Base-by-base conservation (phyloP, 495 filamentous ascomycete genomes). In the Extremus antarcticus region DNA sequence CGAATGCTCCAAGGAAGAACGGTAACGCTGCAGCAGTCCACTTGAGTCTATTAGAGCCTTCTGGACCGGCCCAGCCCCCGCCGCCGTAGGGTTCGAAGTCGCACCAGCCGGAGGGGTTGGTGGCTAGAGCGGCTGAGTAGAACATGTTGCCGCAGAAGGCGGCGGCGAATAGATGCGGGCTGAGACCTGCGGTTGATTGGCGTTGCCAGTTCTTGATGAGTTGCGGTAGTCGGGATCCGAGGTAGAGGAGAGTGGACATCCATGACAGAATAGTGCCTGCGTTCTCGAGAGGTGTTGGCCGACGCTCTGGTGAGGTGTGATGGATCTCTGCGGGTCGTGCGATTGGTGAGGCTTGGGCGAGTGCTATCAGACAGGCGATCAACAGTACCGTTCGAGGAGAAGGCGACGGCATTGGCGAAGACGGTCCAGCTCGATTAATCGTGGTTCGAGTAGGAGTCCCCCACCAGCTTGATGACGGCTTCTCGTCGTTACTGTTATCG, bases 141-240 rank as follows among this genome's bases (percentile, higher is more conserved):
- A 86, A 86, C 47, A 85, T 62, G 64, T 88, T 88, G 16, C 84
- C 84, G 59, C 74, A 76, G 63, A 88, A 88, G 15, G 84, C 84
- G 11, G 84, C 84, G 47, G 80, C 70, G 68, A 88, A 88, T 40
- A 88, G 77, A 1, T 77, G 62, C 1, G 83, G 80, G 0, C 78
- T 82, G n/a, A 88, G 78, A 16, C 84, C 84, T 20, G 83, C 70
- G 8, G 85, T 87, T 53, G 81, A 85, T 61, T 77, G 78, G 52
- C 84, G 81, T 52, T 66, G 55, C 57, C 78, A 76, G 68, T 88
- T 88, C 58, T 85, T 81, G 68, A 79, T 76, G 25, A 88, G 76
- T 60, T 88, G 84, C 2, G 84, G 84, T 17, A 87, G 74, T 24
- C 84, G 83, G 17, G 84, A 87, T 63, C 73, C 74, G 25, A 87